These are phyloP conservation scores for Chamaenerion angustifolium DNA, from an alignment of 345 rosid species.

Conservation along the genomic window DNA sequence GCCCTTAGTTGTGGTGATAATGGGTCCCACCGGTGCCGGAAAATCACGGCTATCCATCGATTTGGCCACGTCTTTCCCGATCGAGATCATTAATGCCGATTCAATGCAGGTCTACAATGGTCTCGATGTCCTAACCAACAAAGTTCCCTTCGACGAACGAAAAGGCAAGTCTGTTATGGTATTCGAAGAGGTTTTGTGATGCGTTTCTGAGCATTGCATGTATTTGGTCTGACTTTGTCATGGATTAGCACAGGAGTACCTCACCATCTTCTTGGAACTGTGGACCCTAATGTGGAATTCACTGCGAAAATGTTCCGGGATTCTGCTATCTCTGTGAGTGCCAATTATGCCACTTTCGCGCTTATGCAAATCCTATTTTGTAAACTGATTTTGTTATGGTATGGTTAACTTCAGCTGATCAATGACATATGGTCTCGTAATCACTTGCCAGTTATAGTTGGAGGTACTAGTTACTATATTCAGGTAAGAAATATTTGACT, in stretches of 20 bases:
- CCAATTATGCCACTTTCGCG: not conserved
- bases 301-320: conserved; percentile 70
- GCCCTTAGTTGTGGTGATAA: conserved; percentile 56
- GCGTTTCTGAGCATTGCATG: not conserved
- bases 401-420: conserved; percentile 45
- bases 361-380: not conserved
- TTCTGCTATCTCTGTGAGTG: conserved; percentile 59
- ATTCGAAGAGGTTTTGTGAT: not conserved
- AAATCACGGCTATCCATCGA: conserved; percentile 80
- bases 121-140: conserved; percentile 83
- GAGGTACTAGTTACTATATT: conserved; percentile 88
- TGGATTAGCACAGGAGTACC: conserved; percentile 43
- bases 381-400: not conserved
- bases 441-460: conserved; percentile 70
- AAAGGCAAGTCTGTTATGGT: conserved; percentile 23
- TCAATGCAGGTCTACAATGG: conserved; percentile 90
- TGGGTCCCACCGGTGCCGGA: conserved; percentile 92
- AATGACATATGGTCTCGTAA: conserved; percentile 52
- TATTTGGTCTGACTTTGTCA: not conserved
- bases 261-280: conserved; percentile 75
- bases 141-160: conserved; percentile 52
- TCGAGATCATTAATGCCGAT: conserved; percentile 89
- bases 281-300: conserved; percentile 51
- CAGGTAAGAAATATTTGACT: conserved; percentile 34
- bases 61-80: conserved; percentile 53